phyloP scores from a whole-genome alignment of 306 rosid species.

The Crataegus laevigata region DNA sequence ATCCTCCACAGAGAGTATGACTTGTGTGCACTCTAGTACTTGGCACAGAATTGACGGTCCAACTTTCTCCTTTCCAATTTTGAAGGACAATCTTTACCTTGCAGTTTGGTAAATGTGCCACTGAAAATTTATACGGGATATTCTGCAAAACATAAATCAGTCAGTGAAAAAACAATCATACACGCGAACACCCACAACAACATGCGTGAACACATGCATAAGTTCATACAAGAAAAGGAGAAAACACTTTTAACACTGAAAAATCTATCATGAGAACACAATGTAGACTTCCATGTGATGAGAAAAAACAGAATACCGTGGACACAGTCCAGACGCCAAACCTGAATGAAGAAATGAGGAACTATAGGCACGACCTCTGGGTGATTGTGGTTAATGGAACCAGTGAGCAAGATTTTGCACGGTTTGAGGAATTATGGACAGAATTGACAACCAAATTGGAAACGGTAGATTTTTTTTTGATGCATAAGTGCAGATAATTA shows the following conservation, averaged over 20 bases:
- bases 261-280: background rate
- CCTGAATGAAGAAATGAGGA: background rate
- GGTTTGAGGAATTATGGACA: background rate
- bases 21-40: conserved; percentile 81
- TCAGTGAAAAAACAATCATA: conserved; percentile 11
- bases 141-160: conserved; percentile 47
- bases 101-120: conserved; percentile 83
- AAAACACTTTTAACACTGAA: background rate
- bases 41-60: conserved; percentile 94
- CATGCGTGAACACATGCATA: background rate
- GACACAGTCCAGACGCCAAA: background rate
- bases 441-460: background rate
- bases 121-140: conserved; percentile 76
- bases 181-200: background rate
- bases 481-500: background rate
- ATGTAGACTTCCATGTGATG: background rate
- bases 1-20: conserved; percentile 96
- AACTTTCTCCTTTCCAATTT: conserved; percentile 73
- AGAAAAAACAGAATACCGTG: background rate
- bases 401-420: background rate
- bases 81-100: conserved; percentile 75
- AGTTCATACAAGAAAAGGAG: background rate
- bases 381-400: background rate
- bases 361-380: background rate
- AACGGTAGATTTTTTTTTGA: background rate